Percentiles rank a stretch among this genome's conserved stretches.
These are phyloP conservation scores for Apiotrichum laibachii DNA, from an alignment of 1,284 basidiomycete genomes.

Conservation along the genomic window DNA sequence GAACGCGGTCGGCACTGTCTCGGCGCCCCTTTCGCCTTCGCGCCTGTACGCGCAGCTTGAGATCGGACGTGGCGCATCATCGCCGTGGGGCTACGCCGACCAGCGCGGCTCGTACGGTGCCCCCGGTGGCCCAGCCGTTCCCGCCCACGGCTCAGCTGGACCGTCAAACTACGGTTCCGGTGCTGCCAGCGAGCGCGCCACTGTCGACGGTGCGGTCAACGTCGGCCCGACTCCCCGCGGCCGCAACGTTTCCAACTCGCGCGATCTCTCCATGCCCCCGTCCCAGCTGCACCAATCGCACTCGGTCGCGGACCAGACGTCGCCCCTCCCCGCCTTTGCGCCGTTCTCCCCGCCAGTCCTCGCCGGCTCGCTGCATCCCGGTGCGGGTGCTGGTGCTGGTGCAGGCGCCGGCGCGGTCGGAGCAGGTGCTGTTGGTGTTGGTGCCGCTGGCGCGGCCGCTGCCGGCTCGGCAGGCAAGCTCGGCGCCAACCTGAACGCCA, in stretches of 20 bases:
- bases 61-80: conserved; percentile 26
- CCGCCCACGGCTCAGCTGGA: conserved; percentile 3
- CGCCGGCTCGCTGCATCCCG: conserved; percentile 21
- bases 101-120: conserved; percentile 18
- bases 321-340: conserved; percentile 41
- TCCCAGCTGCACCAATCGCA: conserved; percentile 14
- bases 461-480: background rate
- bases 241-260: conserved; percentile 11
- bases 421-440: too few relatives aligned
- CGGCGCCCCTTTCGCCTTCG: conserved; percentile 48
- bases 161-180: conserved; percentile 5
- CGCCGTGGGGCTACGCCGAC: conserved; percentile 13
- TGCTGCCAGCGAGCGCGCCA: background rate
- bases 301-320: conserved; percentile 9
- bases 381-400: conserved; percentile 8
- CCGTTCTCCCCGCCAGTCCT: conserved; percentile 39
- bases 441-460: background rate
- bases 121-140: conserved; percentile 6
- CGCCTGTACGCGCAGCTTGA: conserved; percentile 48
- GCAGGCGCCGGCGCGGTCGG: too few relatives aligned
- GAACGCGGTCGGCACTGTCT: conserved; percentile 44
- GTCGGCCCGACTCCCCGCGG: background rate
- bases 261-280: conserved; percentile 16
- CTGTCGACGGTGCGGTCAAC: background rate
- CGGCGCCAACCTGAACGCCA: background rate